Evolutionary conservation across 2,329 filamentous ascomycete genomes (phyloP), one percentile per base, ranked within the genome.

Genomic region (Neofusicoccum kwambonambiense): DNA sequence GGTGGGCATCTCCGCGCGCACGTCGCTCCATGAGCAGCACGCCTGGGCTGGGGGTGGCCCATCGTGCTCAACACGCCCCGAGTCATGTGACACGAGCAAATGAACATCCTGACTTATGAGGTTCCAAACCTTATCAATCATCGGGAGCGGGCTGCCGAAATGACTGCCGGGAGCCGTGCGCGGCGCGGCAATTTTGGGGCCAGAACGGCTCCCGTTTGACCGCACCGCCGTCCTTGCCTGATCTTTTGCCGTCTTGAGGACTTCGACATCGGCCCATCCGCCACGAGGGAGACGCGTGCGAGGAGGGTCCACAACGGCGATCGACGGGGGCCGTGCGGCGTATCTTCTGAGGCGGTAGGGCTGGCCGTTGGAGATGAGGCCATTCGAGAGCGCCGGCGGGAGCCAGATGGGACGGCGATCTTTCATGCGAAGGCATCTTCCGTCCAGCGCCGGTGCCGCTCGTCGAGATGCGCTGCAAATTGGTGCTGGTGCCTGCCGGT

Each of bases 21-120:
- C 39, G 54, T 44, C 39, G 54, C 54, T 45, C 54, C 12, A 45
- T 39, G 39, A 44, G 54, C 42, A 60, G 56, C 41, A 47, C 56
- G 56, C 56, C 42, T 35, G 42, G 42, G 54, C 41, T 12, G 22
- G 13, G 31, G 12, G 39, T 4, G 12, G 13, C 31, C 34, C 15
- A 39, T 51, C 50, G 31, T 52, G 50, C 50, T 52, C 50, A 52
- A 12, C 11, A 27, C 17, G 27, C 49, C 34, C 34, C 50, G 50
- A 52, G 15, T 52, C 50, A 52, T 34, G 50, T 39, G 50, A 39
- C 31, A 52, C 50, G 34, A 37, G 50, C 50, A 52, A 52, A 52
- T 52, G 50, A 52, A 31, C 8, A 31, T 15, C 34, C 22, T 52
- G 50, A 17, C 34, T 52, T 52, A 15, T 3, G 31, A 9, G 13